phyloP scores from a whole-genome alignment of 2,329 filamentous ascomycete species.

The Colletotrichum spinosum region DNA sequence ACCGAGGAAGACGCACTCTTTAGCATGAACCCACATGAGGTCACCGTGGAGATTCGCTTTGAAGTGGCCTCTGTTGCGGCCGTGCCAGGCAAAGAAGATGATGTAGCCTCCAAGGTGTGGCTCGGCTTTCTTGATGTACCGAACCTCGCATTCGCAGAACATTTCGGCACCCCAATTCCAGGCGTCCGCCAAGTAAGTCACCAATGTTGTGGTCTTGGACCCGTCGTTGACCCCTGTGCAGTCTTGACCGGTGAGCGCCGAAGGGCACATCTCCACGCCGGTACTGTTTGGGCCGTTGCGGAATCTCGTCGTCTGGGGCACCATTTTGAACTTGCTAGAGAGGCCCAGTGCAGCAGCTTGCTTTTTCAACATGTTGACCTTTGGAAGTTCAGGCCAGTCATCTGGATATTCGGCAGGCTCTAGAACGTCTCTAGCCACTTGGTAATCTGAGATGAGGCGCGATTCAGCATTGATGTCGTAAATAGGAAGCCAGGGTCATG shows the following conservation, averaged over 20 bases:
- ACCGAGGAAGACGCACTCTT: slow-evolving; percentile 73
- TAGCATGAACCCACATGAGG: slow-evolving; percentile 75
- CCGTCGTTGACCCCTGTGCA: slow-evolving; percentile 74
- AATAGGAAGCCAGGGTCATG: neutral
- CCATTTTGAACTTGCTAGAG: slow-evolving; percentile 64
- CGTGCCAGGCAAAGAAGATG: slow-evolving; percentile 74
- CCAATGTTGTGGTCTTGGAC: slow-evolving; percentile 73
- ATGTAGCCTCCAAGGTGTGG: slow-evolving; percentile 66
- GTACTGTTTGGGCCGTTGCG: slow-evolving; percentile 69
- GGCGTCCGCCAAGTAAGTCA: slow-evolving; percentile 76
- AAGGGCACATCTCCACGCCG: slow-evolving; percentile 73
- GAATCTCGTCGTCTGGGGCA: slow-evolving; percentile 74
- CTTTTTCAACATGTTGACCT: slow-evolving; percentile 66
- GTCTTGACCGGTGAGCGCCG: slow-evolving; percentile 71
- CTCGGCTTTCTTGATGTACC: slow-evolving; percentile 66
- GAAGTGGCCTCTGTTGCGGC: slow-evolving; percentile 66
- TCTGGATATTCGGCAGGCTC: slow-evolving; percentile 69
- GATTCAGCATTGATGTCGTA: slow-evolving; percentile 5
- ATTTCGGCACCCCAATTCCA: slow-evolving; percentile 80
- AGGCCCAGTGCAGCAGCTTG: slow-evolving; percentile 66
- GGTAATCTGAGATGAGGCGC: slow-evolving; percentile 61
- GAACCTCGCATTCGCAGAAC: slow-evolving; percentile 76
- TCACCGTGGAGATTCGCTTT: slow-evolving; percentile 66
- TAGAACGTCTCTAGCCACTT: slow-evolving; percentile 65
- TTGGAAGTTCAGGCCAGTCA: slow-evolving; percentile 68